A percentile compares a stretch with the other conserved stretches of the same genome.
These are phyloP conservation scores for Catunica adiposa DNA, from an alignment of 2,329 filamentous ascomycete genomes.

Conservation along the genomic window DNA sequence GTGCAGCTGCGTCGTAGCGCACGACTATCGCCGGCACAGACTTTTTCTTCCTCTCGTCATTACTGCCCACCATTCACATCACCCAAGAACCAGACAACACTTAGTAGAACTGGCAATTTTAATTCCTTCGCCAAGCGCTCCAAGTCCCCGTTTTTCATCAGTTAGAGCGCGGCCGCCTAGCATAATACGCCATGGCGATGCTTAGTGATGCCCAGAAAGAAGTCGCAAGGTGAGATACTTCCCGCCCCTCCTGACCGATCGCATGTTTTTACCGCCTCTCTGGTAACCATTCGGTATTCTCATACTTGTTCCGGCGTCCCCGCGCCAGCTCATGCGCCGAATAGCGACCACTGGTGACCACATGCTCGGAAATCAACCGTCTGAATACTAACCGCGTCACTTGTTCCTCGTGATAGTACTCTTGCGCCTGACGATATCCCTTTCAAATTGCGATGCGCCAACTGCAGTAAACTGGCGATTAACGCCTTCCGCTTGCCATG, in stretches of 20 bases:
- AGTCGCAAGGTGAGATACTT: constrained; percentile 34
- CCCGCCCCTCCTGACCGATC: no score
- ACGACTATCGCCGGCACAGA: background rate
- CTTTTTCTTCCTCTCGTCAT: constrained; percentile 6
- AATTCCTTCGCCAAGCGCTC: no score
- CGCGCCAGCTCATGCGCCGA: background rate
- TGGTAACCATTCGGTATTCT: no score
- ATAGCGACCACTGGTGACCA: background rate
- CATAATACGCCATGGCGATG: constrained; percentile 16
- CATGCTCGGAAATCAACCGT: background rate
- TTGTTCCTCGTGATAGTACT: constrained; percentile 36
- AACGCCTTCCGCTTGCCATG: constrained; percentile 86
- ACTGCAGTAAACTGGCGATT: constrained; percentile 77
- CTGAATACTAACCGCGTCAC: constrained; percentile 11
- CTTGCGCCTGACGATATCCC: constrained; percentile 72
- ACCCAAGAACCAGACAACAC: background rate
- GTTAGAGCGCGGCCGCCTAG: background rate
- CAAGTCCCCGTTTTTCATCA: background rate
- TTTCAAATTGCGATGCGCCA: constrained; percentile 88
- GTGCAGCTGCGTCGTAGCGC: background rate
- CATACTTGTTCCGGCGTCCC: no score
- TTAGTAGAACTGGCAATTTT: background rate
- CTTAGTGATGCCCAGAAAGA: constrained; percentile 37
- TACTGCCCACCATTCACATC: background rate
- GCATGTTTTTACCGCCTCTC: no score